phyloP scores from a whole-genome alignment of 345 rosid species.

The Hirschfeldia incana region DNA sequence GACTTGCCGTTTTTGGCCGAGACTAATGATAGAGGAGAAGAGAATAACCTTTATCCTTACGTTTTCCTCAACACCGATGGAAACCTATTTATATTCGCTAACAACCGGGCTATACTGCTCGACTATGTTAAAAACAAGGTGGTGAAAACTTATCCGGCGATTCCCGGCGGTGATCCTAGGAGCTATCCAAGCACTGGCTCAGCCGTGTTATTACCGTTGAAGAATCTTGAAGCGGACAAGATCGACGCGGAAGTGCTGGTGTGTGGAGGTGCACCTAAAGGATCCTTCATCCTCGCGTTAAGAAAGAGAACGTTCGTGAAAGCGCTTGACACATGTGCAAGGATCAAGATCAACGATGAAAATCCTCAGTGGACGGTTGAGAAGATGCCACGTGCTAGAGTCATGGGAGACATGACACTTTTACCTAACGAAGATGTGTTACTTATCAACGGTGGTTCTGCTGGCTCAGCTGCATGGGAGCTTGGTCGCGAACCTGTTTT shows the following conservation, averaged over 20 bases:
- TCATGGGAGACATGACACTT: constrained; percentile 81
- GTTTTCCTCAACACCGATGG: constrained; percentile 66
- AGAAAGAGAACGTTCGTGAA: constrained; percentile 41
- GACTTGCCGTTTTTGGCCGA: constrained; percentile 57
- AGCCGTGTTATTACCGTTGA: constrained; percentile 71
- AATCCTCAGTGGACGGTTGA: constrained; percentile 71
- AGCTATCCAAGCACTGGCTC: constrained; percentile 85
- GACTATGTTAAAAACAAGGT: constrained; percentile 49
- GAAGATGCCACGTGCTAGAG: constrained; percentile 68
- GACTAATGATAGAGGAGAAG: constrained; percentile 49
- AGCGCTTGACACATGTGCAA: constrained; percentile 69
- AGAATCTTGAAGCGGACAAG: constrained; percentile 41
- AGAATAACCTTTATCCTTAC: constrained; percentile 83
- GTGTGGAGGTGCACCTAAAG: constrained; percentile 84
- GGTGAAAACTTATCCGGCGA: constrained; percentile 54
- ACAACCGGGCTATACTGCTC: constrained; percentile 66
- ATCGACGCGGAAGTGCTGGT: constrained; percentile 60
- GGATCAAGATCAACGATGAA: constrained; percentile 68
- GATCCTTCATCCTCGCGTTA: constrained; percentile 43
- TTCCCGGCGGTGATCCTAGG: constrained; percentile 78
- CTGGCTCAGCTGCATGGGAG: constrained; percentile 81
- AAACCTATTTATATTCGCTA: constrained; percentile 67
- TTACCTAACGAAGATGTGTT: constrained; percentile 75
- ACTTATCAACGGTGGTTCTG: constrained; percentile 64
- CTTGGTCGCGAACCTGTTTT: constrained; percentile 61